Evolutionary conservation across 352 stramenopile species (phyloP), one percentile per base, ranked within the genome.

Genomic region (Blastocystis sp.): DNA sequence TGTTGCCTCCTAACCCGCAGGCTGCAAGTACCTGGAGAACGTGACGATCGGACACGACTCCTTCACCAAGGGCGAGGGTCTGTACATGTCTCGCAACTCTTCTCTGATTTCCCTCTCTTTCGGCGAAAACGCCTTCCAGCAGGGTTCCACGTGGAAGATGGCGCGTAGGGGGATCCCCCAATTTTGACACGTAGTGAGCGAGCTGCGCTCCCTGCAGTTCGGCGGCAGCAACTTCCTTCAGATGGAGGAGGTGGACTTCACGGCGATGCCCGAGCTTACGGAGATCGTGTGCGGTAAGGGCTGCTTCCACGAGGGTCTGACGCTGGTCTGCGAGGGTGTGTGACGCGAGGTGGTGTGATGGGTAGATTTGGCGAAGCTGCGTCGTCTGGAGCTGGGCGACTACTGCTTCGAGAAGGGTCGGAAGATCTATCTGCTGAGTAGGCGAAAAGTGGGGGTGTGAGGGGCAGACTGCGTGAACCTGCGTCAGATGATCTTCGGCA

Each of bases 241-340:
- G 16, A 61, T 85, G 37, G 55, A 66, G 59, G 60, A 66, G 6
- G 74, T 85, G 74, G 74, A 85, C 45, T 45, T 85, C 26, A 77
- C 66, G 3, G n/a, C 51, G 55, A 37, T 85, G 41, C 35, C 74
- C 1, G 60, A 67, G 31, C 61, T 85, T 50, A 16, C 39, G 41
- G 50, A 66, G 29, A 45, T 85, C n/a, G 3, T 39, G 3, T 62
- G 31, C n/a, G 60, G 60, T 3, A 21, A 29, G 29, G 55, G 24
- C 26, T 35, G 6, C 0, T 45, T 85, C 26, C 41, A 50, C 16
- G 37, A 29, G 9, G 45, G 50, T 31, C 65, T 37, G 45, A 33
- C 26, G 21, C 60, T 85, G 31, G 70, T 85, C 37, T 85, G 74
- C 60, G 51, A 85, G 61, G 33, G 66, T 77, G 12, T 29, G 33